Evolutionary conservation across 2,329 filamentous ascomycete genomes (phyloP).

Genomic region (Lecanicillium sp.): DNA sequence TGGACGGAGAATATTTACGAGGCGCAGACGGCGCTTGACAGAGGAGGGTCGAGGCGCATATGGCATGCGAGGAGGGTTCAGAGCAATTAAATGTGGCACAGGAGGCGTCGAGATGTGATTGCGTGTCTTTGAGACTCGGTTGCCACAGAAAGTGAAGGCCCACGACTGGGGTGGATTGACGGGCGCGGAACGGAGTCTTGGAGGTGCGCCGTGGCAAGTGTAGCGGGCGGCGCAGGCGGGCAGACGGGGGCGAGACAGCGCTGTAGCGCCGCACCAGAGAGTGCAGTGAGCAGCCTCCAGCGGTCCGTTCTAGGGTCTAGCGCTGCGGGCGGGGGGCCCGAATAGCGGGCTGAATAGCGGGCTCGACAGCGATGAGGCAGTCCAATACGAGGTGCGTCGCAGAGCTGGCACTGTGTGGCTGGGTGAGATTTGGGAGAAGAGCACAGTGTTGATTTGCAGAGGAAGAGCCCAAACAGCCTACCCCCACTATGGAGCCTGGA

Average conservation of each 20-base stretch:
- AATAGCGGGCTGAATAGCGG: background rate
- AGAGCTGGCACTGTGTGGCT: background rate
- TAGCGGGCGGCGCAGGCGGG: background rate
- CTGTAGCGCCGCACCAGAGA: background rate
- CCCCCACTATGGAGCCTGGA: no score
- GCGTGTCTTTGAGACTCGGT: conserved; percentile 10
- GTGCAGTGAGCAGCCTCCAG: background rate
- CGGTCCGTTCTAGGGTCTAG: background rate
- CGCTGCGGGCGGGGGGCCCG: background rate
- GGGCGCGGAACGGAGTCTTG: no score
- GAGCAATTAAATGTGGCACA: conserved; percentile 10
- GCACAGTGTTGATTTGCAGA: no score
- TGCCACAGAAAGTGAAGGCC: conserved; percentile 9
- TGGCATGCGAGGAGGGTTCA: background rate
- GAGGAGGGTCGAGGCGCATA: background rate
- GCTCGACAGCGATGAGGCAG: background rate
- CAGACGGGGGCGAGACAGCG: no score
- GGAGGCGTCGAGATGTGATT: conserved; percentile 6
- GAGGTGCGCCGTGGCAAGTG: background rate
- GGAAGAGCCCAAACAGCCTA: no score
- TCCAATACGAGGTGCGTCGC: background rate
- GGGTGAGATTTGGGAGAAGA: no score
- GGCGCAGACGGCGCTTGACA: no score
- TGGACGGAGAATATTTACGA: no score
- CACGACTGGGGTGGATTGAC: no score